Evolutionary conservation across 306 rosid genomes (phyloP).

Genomic region (Vicia sativa): DNA sequence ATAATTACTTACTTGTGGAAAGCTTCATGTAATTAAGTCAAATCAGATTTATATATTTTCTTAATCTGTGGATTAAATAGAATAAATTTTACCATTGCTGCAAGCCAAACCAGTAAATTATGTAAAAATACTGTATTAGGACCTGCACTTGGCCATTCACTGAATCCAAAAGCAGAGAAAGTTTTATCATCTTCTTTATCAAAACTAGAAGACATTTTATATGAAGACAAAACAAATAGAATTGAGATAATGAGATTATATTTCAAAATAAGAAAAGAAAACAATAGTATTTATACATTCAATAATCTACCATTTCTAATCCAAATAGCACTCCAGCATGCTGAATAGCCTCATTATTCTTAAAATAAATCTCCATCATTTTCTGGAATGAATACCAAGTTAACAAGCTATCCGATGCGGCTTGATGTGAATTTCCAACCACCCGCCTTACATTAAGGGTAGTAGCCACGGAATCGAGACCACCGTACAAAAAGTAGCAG

Average conservation of each 20-base stretch:
- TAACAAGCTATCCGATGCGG: background rate
- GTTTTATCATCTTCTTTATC: conserved; percentile 63
- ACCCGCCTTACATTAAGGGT: background rate
- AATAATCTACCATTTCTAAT: background rate
- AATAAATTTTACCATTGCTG: too few species aligned
- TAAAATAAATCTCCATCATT: background rate
- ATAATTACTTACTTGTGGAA: conserved; percentile 31
- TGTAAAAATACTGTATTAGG: conserved; percentile 60
- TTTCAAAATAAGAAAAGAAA: too few species aligned
- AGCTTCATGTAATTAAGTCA: too few species aligned
- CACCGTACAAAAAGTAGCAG: background rate
- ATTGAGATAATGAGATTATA: too few species aligned
- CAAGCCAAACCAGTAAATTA: conserved; percentile 69
- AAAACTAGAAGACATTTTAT: conserved; percentile 52
- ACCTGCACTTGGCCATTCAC: conserved; percentile 58
- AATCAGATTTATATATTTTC: too few species aligned
- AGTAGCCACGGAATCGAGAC: background rate
- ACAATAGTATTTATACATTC: too few species aligned
- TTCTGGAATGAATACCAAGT: background rate
- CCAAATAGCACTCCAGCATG: background rate
- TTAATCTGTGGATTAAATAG: too few species aligned
- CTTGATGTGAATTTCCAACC: background rate
- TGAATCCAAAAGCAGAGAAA: conserved; percentile 59
- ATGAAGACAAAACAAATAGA: too few species aligned
- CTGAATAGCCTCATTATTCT: background rate